These are phyloP conservation scores for Epichloe festucae DNA, from an alignment of 2,329 filamentous ascomycete species.

Conservation along the genomic window DNA sequence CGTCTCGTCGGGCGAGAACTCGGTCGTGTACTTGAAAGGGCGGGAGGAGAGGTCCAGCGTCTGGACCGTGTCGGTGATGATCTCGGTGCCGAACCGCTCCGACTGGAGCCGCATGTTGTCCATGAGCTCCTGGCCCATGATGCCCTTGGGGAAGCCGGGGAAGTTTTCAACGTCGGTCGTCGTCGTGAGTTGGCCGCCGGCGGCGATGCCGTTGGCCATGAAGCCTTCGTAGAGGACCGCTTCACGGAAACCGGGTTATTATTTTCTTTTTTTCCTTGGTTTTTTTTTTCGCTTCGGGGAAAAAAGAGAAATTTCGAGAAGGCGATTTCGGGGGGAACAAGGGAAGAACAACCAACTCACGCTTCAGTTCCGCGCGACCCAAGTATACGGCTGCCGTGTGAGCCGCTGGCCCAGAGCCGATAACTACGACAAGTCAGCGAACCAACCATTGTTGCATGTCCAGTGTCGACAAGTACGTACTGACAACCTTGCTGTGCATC, in stretches of 20 bases:
- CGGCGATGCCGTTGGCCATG: slow-evolving; percentile 91
- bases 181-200: slow-evolving; percentile 92
- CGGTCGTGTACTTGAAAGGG: slow-evolving; percentile 89
- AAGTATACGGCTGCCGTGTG: slow-evolving; percentile 97
- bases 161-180: slow-evolving; percentile 99
- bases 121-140: slow-evolving; percentile 84
- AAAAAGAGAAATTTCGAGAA: background rate
- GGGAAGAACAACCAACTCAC: slow-evolving; percentile 25
- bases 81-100: slow-evolving; percentile 79
- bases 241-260: slow-evolving; percentile 13
- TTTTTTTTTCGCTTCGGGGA: background rate
- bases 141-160: slow-evolving; percentile 77
- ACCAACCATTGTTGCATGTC: background rate
- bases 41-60: slow-evolving; percentile 72
- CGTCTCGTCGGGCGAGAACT: slow-evolving; percentile 69
- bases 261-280: background rate
- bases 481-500: slow-evolving; percentile 90
- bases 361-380: slow-evolving; percentile 84
- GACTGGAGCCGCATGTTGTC: slow-evolving; percentile 91
- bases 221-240: slow-evolving; percentile 95
- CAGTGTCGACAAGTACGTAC: slow-evolving; percentile 36
- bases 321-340: background rate
- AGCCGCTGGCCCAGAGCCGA: slow-evolving; percentile 91
- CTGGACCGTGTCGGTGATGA: slow-evolving; percentile 84
- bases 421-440: slow-evolving; percentile 33